Percentiles rank a stretch among this genome's conserved stretches.
Conservation (phyloP, 345 rosid species). For the Brassica nigra region DNA sequence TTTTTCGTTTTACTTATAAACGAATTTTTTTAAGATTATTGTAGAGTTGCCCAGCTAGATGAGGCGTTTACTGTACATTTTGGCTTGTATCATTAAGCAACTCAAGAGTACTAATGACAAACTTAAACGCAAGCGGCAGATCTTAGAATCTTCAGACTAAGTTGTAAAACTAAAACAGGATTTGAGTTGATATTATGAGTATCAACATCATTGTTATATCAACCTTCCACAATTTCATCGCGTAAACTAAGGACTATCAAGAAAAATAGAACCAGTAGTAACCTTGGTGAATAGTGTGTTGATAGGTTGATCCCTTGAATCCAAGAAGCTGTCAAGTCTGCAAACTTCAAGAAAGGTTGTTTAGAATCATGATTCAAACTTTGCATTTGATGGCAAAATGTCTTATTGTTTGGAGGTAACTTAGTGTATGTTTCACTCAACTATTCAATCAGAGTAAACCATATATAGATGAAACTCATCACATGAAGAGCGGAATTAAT, state of each 20-base stretch:
- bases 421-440: not conserved
- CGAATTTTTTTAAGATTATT: not conserved
- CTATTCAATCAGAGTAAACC: not conserved
- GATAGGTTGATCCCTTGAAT: not conserved
- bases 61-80: too few species aligned
- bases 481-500: not conserved
- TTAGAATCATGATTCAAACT: not conserved
- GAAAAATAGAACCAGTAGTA: not conserved
- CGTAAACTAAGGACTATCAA: not conserved
- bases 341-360: not conserved
- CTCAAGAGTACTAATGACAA: not conserved
- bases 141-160: not conserved
- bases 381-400: not conserved
- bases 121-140: not conserved
- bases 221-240: not conserved
- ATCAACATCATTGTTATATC: not conserved
- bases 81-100: too few species aligned
- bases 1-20: not conserved
- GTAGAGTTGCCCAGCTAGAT: too few species aligned
- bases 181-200: not conserved
- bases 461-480: constrained; percentile 4
- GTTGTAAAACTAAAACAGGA: not conserved
- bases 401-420: not conserved
- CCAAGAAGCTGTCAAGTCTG: not conserved
- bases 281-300: not conserved